A percentile compares a stretch with the other conserved stretches of the same genome.
Evolutionary conservation across 2,329 filamentous ascomycete species (phyloP).

Genomic region (Acrocalymma vagum): DNA sequence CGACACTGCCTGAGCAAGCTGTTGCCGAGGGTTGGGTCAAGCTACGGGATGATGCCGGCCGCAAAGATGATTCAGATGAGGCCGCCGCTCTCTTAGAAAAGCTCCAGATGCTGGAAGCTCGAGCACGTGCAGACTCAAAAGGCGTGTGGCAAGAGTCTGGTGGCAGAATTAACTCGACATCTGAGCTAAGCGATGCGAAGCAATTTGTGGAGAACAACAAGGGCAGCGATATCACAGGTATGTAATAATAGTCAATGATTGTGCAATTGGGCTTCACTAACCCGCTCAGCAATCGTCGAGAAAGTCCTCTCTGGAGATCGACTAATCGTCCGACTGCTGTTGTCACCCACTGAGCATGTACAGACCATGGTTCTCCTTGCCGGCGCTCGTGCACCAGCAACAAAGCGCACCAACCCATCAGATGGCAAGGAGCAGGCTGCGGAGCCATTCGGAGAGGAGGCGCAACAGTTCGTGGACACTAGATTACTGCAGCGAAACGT

Average conservation of each 20-base stretch:
- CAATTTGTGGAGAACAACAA: conserved; percentile 83
- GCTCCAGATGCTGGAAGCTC: conserved; percentile 77
- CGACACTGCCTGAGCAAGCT: conserved; percentile 76
- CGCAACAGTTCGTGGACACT: conserved; percentile 85
- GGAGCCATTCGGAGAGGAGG: conserved; percentile 90
- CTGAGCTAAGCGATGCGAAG: conserved; percentile 81
- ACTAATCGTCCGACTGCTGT: conserved; percentile 80
- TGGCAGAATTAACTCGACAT: conserved; percentile 75
- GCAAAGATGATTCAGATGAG: conserved; percentile 86
- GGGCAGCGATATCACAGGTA: conserved; percentile 80
- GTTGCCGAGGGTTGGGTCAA: conserved; percentile 92
- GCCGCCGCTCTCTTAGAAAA: conserved; percentile 75
- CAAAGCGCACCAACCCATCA: conserved; percentile 80
- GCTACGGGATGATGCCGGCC: conserved; percentile 91
- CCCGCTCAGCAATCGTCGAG: conserved; percentile 72
- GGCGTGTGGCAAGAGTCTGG: conserved; percentile 80
- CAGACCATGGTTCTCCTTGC: conserved; percentile 90
- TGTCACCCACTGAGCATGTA: conserved; percentile 83
- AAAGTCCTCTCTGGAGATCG: conserved; percentile 91
- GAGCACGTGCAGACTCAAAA: conserved; percentile 80
- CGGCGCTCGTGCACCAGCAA: conserved; percentile 88
- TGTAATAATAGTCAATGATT: conserved; percentile 6
- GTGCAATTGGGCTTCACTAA: conserved; percentile 19
- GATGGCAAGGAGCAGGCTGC: conserved; percentile 83
- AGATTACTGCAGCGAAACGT: conserved; percentile 87